A percentile compares a stretch with the other conserved stretches of the same genome.
phyloP scores from a whole-genome alignment of 768 basidiomycete genomes.

The Trametes coccinea region DNA sequence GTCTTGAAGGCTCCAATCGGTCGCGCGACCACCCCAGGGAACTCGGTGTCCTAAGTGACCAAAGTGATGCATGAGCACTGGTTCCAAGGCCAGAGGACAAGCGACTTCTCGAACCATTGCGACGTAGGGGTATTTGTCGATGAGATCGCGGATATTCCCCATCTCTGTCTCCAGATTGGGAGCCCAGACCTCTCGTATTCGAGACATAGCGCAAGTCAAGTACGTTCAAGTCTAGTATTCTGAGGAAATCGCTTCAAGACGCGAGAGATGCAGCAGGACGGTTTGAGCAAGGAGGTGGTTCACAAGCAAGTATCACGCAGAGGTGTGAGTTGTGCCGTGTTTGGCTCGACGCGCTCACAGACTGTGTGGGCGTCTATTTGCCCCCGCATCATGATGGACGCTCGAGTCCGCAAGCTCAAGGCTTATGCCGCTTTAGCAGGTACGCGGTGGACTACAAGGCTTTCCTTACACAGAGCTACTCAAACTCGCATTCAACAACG shows the following conservation, averaged over 20 bases:
- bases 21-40: slow-evolving; percentile 96
- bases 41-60: slow-evolving; percentile 87
- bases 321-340: slow-evolving; percentile 11
- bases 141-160: slow-evolving; percentile 78
- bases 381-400: no score
- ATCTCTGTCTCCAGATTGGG: slow-evolving; percentile 93
- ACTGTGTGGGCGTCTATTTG: not conserved
- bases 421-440: not conserved
- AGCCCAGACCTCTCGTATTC: slow-evolving; percentile 95
- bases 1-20: slow-evolving; percentile 97
- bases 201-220: slow-evolving; percentile 50
- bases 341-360: slow-evolving; percentile 9
- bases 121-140: slow-evolving; percentile 91
- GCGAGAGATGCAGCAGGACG: not conserved
- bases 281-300: not conserved
- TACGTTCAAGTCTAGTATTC: not conserved
- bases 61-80: not conserved
- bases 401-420: not conserved
- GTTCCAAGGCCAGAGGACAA: slow-evolving; percentile 24
- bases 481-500: no score
- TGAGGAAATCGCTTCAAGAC: not conserved
- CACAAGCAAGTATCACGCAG: slow-evolving; percentile 5
- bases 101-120: slow-evolving; percentile 71
- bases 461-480: no score
- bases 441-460: no score